phyloP scores from a whole-genome alignment of 2,329 filamentous ascomycete species.

The Chaetomium globosum region DNA sequence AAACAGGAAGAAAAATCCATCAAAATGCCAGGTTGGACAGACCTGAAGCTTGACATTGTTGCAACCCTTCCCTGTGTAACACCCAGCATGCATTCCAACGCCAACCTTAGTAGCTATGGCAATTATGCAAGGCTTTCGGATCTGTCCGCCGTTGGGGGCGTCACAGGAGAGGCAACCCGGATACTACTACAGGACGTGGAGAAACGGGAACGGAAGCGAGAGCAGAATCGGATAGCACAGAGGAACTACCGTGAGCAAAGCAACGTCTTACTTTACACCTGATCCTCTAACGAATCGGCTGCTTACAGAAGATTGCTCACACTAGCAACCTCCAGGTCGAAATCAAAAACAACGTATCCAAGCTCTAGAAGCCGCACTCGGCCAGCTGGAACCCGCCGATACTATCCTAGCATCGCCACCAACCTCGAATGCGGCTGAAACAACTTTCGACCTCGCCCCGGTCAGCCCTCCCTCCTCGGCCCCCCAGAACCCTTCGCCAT shows the following conservation, averaged over 20 bases:
- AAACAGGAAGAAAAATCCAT: too few relatives aligned
- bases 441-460: not conserved
- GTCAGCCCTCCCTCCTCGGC: not conserved
- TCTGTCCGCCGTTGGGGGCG: not conserved
- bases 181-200: not conserved
- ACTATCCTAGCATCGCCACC: not conserved
- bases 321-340: not conserved
- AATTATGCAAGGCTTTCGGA: not conserved
- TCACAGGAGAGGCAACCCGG: not conserved
- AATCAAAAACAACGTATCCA: not conserved
- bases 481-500: not conserved
- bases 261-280: not conserved
- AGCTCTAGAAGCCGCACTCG: not conserved
- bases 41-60: too few relatives aligned
- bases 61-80: too few relatives aligned
- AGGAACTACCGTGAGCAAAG: not conserved
- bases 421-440: not conserved
- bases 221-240: conserved; percentile 3
- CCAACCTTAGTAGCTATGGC: not conserved
- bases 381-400: not conserved
- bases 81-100: not conserved
- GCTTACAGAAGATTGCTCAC: not conserved
- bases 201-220: not conserved
- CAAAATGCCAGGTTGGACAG: too few relatives aligned
- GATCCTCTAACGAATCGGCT: not conserved